Conservation (phyloP, 2,329 filamentous ascomycete species). For the Albifimbria verrucaria region DNA sequence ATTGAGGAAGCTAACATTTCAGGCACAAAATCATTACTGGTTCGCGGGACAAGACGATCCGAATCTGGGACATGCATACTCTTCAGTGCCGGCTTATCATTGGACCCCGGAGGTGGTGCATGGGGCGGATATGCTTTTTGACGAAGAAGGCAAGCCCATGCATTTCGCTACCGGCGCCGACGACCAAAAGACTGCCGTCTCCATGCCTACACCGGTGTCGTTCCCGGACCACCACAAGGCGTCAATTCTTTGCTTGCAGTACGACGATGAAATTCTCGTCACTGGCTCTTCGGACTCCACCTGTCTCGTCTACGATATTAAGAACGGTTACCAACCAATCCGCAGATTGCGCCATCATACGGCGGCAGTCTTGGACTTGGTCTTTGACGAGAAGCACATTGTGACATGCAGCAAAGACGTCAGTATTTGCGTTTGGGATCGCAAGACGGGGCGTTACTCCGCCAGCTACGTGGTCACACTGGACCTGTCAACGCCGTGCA, state of each 20-base stretch:
- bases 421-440: conserved; percentile 92
- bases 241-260: conserved; percentile 92
- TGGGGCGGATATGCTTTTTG: conserved; percentile 47
- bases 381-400: conserved; percentile 88
- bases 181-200: conserved; percentile 41
- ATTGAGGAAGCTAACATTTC: conserved; percentile 28
- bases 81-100: conserved; percentile 83
- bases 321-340: conserved; percentile 74
- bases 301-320: conserved; percentile 88
- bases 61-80: conserved; percentile 92
- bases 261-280: conserved; percentile 87
- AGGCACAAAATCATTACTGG: conserved; percentile 95
- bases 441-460: conserved; percentile 69
- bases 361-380: conserved; percentile 88
- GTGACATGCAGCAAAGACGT: conserved; percentile 97
- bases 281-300: conserved; percentile 91
- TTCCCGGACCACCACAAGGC: conserved; percentile 75
- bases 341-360: conserved; percentile 74
- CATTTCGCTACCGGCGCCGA: conserved; percentile 56
- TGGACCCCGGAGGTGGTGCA: conserved; percentile 68
- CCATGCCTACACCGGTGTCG: conserved; percentile 51
- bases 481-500: conserved; percentile 97
- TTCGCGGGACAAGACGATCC: conserved; percentile 90
- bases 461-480: conserved; percentile 77
- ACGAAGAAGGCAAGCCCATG: conserved; percentile 45